Evolutionary conservation across 176 grass and related monocot species (phyloP).

Genomic region (Phragmites australis): DNA sequence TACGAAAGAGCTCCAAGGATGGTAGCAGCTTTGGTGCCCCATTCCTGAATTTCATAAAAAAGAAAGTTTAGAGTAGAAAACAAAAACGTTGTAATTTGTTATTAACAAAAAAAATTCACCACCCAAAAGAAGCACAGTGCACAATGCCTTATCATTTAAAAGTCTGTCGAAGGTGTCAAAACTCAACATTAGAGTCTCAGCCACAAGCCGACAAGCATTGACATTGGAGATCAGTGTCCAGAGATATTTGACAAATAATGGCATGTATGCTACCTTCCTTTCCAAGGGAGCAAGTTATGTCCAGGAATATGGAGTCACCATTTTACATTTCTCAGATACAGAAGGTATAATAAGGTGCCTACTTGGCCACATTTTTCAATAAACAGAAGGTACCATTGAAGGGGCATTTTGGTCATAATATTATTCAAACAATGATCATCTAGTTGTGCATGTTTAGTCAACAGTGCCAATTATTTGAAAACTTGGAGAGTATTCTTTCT

Average conservation of each 20-base stretch:
- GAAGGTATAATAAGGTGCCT: neutral
- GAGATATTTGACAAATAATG: neutral
- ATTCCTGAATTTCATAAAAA: slow-evolving; percentile 18
- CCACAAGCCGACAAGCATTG: neutral
- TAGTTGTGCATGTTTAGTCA: neutral
- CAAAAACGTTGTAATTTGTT: neutral
- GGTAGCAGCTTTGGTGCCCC: slow-evolving; percentile 10
- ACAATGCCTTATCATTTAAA: neutral
- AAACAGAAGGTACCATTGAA: too few relatives aligned
- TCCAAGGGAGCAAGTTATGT: neutral
- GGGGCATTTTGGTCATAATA: neutral
- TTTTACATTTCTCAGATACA: neutral
- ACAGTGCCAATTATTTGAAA: neutral
- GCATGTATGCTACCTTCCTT: neutral
- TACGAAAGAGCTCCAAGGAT: neutral
- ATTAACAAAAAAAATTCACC: neutral
- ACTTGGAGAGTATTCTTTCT: neutral
- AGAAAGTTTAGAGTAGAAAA: neutral
- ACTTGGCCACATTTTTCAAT: neutral
- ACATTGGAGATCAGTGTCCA: neutral
- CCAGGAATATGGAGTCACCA: neutral
- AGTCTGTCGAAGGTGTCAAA: neutral
- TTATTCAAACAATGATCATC: neutral
- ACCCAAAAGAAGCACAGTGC: neutral
- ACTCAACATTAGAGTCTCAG: neutral